A percentile compares a stretch with the other conserved stretches of the same genome.
Evolutionary conservation across 148 eudicot genomes (phyloP).

Genomic region (Fagopyrum esculentum): DNA sequence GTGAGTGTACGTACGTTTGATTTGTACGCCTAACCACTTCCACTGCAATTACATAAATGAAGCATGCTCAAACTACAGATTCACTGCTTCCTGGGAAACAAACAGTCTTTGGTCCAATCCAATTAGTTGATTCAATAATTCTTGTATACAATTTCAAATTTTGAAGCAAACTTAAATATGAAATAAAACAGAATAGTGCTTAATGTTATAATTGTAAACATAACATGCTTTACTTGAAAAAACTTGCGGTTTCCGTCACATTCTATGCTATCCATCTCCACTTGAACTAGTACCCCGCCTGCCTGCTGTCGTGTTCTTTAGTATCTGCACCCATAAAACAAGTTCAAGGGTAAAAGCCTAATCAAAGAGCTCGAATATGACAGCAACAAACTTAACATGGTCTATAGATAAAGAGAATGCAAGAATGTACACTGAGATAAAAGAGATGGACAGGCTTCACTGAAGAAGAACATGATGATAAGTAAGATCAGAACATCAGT

Average conservation of each 20-base stretch:
- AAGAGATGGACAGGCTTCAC: no score
- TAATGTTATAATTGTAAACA: background rate
- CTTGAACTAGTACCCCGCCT: conserved; percentile 5
- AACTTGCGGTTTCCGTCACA: background rate
- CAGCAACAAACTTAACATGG: background rate
- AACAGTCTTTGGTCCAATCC: no score
- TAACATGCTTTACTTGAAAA: background rate
- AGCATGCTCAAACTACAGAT: no score
- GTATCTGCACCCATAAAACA: conserved; percentile 4
- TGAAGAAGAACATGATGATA: background rate
- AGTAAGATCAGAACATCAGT: background rate
- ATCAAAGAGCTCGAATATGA: background rate
- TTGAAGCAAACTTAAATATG: no score
- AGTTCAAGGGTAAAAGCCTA: background rate
- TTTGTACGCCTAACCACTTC: no score
- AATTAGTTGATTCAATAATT: no score
- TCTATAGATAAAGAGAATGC: background rate
- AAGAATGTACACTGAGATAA: background rate
- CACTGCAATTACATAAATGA: no score
- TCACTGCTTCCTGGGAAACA: no score
- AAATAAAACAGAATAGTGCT: background rate
- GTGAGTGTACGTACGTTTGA: no score
- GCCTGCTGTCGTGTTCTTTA: conserved; percentile 5
- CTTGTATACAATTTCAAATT: no score
- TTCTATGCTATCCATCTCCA: conserved; percentile 8